Evolutionary conservation across 805 yeast genomes (phyloP), one percentile per base, ranked within the genome.

Genomic region (Lipomyces chichibuensis): DNA sequence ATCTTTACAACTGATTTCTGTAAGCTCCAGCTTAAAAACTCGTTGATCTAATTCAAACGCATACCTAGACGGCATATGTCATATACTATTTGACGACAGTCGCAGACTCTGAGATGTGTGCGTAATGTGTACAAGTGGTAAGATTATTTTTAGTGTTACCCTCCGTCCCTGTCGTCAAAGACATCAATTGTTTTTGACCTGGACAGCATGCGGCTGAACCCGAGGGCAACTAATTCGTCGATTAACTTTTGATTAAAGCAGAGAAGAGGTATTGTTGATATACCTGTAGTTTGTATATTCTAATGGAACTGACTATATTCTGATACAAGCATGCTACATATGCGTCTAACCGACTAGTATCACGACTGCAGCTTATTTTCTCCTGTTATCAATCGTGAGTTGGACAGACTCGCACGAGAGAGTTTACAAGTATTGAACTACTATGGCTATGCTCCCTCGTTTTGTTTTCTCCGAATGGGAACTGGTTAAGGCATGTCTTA

Each of bases 1-100:
- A 78, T 94, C 99, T 75, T 90, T 89, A 78, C 99, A 94, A 83
- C 97, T 92, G 67, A 33, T 20, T 6, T 43, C 20, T 17, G 20
- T 43, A 17, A 37, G 49, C 49, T 17, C 23, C 14, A 43, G 23
- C 49, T 43, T n/a, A 17, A 23, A 3, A 43, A 43, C n/a, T 23
- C 20, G 5, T 17, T 43, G 49, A 43, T 43, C 49, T n/a, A 43
- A n/a, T 7, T n/a, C 20, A 43, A 17, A 17, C 14, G 7, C 23
- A 7, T 23, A 52, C 55, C 66, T 64, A n/a, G 66, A 64, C 54
- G 66, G 66, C 66, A 64, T 62, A 52, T 52, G 49, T 43, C 49
- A 43, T 43, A 43, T 8, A n/a, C 11, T n/a, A 2, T 23, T 8
- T n/a, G 13, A 43, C 23, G 49, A n/a, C 49, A 43, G 49, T 14